Evolutionary conservation across 768 basidiomycete species (phyloP).

Genomic region (Leccinellum albellum): DNA sequence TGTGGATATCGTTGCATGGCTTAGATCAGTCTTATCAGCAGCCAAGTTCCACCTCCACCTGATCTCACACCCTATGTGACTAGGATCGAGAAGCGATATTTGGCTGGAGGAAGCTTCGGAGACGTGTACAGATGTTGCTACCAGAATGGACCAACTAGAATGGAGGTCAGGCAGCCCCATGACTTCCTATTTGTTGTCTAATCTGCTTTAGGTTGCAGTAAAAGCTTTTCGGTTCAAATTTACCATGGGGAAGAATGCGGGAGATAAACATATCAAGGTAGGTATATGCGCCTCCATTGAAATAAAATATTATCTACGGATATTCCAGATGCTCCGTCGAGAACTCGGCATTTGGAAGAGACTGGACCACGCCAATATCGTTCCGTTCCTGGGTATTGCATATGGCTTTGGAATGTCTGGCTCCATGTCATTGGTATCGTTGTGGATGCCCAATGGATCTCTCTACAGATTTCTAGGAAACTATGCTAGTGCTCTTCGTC

Average conservation of each 20-base stretch:
- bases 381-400: background rate
- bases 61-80: background rate
- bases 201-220: background rate
- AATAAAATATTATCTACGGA: background rate
- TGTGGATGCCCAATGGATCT: background rate
- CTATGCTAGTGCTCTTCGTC: background rate
- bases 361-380: background rate
- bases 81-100: background rate
- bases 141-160: background rate
- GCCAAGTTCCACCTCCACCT: background rate
- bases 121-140: background rate
- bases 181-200: background rate
- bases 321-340: background rate
- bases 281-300: background rate
- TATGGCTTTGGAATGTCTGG: background rate
- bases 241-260: background rate
- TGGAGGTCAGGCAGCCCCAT: background rate
- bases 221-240: background rate
- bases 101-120: background rate
- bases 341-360: background rate
- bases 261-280: background rate
- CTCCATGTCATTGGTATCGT: background rate
- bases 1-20: background rate
- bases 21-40: background rate
- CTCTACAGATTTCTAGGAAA: background rate